Evolutionary conservation across 2,329 filamentous ascomycete genomes (phyloP).

Genomic region (Myotisia sp.): DNA sequence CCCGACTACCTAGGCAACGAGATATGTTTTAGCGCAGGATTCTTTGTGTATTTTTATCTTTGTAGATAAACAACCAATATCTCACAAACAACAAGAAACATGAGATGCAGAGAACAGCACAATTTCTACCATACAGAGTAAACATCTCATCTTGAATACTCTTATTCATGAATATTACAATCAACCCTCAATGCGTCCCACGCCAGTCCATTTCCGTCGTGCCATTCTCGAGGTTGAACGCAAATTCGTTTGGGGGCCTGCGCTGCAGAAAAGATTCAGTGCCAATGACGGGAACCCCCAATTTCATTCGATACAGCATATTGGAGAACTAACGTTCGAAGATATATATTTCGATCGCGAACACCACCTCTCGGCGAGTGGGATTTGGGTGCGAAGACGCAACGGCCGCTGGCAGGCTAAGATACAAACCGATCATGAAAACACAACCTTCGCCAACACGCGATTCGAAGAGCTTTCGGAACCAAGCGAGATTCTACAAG

Average conservation of each 20-base stretch:
- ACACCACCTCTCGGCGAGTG: constrained; percentile 13
- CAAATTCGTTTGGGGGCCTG: constrained; percentile 15
- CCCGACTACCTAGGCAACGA: too few relatives aligned
- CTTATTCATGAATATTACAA: too few relatives aligned
- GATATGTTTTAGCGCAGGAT: too few relatives aligned
- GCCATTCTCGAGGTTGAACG: constrained; percentile 16
- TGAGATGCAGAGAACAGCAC: too few relatives aligned
- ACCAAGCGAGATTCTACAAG: constrained; percentile 10
- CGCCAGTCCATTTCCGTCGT: constrained; percentile 6
- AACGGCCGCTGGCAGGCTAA: constrained; percentile 18
- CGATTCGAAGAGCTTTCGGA: constrained; percentile 17
- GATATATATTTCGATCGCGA: constrained; percentile 19
- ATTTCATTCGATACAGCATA: constrained; percentile 12
- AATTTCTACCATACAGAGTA: too few relatives aligned
- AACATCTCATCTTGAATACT: too few relatives aligned
- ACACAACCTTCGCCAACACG: constrained; percentile 13
- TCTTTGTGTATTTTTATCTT: too few relatives aligned
- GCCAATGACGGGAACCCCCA: constrained; percentile 12
- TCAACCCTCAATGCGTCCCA: constrained; percentile 8
- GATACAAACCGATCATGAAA: constrained; percentile 8
- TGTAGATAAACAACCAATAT: too few relatives aligned
- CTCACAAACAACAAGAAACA: too few relatives aligned
- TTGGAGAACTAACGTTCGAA: constrained; percentile 12
- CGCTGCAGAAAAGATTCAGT: constrained; percentile 7
- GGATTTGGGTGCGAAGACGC: constrained; percentile 17